Evolutionary conservation across 2,329 filamentous ascomycete genomes (phyloP), one percentile per base, ranked within the genome.

Genomic region (Harringtonia aguacate): DNA sequence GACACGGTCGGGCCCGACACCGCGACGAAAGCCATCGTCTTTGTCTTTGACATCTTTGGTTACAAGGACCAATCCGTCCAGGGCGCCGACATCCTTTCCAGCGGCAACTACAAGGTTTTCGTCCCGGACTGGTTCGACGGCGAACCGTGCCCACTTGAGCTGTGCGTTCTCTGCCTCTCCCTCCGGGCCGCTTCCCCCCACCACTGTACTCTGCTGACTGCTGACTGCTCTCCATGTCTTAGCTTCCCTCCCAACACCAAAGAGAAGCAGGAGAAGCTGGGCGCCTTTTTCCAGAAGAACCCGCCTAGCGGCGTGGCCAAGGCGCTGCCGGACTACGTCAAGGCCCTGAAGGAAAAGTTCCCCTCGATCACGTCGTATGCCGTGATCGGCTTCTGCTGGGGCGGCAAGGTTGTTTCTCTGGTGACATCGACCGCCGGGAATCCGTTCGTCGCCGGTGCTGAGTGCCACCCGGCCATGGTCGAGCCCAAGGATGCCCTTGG

Each of bases 51-150:
- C 60, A 81, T 83, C 58, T 83, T 83, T 55, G 79, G 81, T 54
- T 79, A 81, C 72, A 83, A 75, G 56, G 73, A 76, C 21, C 82
- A 86, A 62, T 80, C 81, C 3, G 50, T 84, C 12, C 81, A 85
- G 59, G 82, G 81, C 21, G 78, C 79, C 49, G 82, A 86, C 54
- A 84, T 77, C 52, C 65, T 83, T 21, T 69, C 76, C 36, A 66
- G 65, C 37, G 67, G 69, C 48, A 69, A 84, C 57, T 92, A 94
- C 69, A 80, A 79, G 53, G 85, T 95, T 53, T 88, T 89, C 65
- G 89, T 95, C 50, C 89, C 89, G 24, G 89, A 95, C 66, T 90
- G 86, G 73, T 94, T 95, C 68, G 75, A 84, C 48, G 88, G 86
- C 59, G 72, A 76, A 52, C 83, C 86, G 2, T 65, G 64, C 55